Evolutionary conservation across 2,329 filamentous ascomycete genomes (phyloP), one percentile per base, ranked within the genome.

Genomic region (Cadophora malorum): DNA sequence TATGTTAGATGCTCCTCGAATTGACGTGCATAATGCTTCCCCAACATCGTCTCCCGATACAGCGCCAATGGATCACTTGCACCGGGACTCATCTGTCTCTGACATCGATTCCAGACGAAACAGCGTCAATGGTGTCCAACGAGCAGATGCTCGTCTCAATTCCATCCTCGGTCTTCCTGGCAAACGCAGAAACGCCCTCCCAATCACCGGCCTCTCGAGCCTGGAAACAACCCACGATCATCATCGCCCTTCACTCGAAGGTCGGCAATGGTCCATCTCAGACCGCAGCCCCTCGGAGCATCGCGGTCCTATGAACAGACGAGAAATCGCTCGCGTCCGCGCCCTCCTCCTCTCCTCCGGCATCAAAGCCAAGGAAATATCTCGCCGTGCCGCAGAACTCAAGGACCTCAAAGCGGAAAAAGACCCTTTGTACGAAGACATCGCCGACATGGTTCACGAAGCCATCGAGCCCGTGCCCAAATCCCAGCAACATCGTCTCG

Each of bases 351-450:
- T 97, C 25, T 91, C 90, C 70, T 93, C 93, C 0, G 94, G 94
- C n/a, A 90, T 97, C 76, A 97, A 96, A 80, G 94, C 95, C 0
- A 89, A 89, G 75, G 92, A 96, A 76, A 92, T 97, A 65, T 84
- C 85, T 33, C 86, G 89, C 4, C 87, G 90, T 58, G 89, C 91
- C 4, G 70, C 69, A 19, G 76, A 77, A 59, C 59, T 68, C n/a
- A 68, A 71, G 49, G 73, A 77, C 55, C 63, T 78, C 3, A 64
- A 63, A 28, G 67, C 58, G 14, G 64, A 70, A 1, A 62, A 73
- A 0, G 68, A 69, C 0, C 66, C 63, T 5, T 28, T 65, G 9
- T 77, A 75, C 33, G 41, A 61, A 8, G 76, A 66, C n/a, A 71
- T 65, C 68, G 80, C 61, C 67, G 33, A 62, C 3, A 59, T 78